Percentiles rank a stretch among this genome's conserved stretches.
Evolutionary conservation across 305 asterid genomes (phyloP).

Genomic region (Nicotiana rustica): DNA sequence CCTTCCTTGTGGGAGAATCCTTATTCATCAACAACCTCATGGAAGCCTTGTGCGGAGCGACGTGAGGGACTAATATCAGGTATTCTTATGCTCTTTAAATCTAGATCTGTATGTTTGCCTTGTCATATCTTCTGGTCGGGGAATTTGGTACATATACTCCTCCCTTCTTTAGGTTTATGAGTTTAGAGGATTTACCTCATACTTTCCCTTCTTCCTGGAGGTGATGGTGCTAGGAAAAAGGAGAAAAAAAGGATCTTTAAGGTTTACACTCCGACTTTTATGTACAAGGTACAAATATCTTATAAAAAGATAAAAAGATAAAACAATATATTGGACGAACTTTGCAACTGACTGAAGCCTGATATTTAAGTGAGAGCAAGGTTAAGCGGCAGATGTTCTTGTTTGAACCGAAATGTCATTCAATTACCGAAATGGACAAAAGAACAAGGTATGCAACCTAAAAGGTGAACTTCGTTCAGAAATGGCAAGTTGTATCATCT

Average conservation of each 20-base stretch:
- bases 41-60: slow-evolving; percentile 96
- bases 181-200: slow-evolving; percentile 15
- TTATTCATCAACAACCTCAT: slow-evolving; percentile 90
- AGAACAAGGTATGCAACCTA: background rate
- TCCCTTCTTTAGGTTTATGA: background rate
- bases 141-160: slow-evolving; percentile 21
- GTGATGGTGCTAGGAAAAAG: background rate
- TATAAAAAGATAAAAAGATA: background rate
- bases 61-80: slow-evolving; percentile 78
- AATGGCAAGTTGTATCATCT: background rate
- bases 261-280: background rate
- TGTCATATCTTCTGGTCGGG: background rate
- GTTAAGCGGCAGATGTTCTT: background rate
- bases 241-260: background rate
- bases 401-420: slow-evolving; percentile 19
- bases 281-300: background rate
- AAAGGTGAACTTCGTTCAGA: slow-evolving; percentile 2
- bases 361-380: background rate
- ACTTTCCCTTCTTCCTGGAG: background rate
- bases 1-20: slow-evolving; percentile 99
- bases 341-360: background rate
- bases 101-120: background rate
- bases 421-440: background rate
- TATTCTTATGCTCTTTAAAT: slow-evolving; percentile 38
- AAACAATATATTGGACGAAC: background rate